These are phyloP conservation scores for Trifolium repens DNA, from an alignment of 306 rosid genomes.

Conservation along the genomic window DNA sequence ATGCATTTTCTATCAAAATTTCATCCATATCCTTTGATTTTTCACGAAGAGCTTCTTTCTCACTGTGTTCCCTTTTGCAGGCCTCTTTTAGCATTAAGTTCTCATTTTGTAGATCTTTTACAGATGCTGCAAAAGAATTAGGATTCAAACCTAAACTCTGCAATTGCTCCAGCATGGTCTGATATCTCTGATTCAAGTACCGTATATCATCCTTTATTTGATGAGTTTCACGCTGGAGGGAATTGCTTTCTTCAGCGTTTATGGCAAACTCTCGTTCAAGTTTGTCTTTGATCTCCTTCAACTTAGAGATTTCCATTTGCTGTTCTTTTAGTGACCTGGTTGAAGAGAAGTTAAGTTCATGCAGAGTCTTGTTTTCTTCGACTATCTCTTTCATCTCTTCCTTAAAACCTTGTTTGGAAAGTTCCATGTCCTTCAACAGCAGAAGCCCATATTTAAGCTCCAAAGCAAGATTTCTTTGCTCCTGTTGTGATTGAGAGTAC, in stretches of 20 bases:
- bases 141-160: constrained; percentile 74
- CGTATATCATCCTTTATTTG: constrained; percentile 71
- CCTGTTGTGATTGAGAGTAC: constrained; percentile 80
- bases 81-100: constrained; percentile 66
- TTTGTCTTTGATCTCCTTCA: constrained; percentile 85
- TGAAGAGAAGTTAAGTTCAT: constrained; percentile 61
- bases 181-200: constrained; percentile 65
- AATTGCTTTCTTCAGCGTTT: constrained; percentile 64
- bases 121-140: constrained; percentile 60
- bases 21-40: constrained; percentile 71
- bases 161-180: constrained; percentile 69
- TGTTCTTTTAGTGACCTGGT: constrained; percentile 55
- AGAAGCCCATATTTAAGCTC: constrained; percentile 83
- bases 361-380: constrained; percentile 69
- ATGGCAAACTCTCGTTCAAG: constrained; percentile 68
- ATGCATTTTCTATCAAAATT: constrained; percentile 61
- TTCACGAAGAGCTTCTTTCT: constrained; percentile 69
- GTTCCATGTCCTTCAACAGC: constrained; percentile 72
- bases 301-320: constrained; percentile 72
- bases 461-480: constrained; percentile 72
- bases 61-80: constrained; percentile 58
- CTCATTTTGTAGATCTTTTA: constrained; percentile 73
- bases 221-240: constrained; percentile 61
- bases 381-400: constrained; percentile 61
- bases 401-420: constrained; percentile 63